Evolutionary conservation across 345 rosid species (phyloP).

Genomic region (Pistacia atlantica): DNA sequence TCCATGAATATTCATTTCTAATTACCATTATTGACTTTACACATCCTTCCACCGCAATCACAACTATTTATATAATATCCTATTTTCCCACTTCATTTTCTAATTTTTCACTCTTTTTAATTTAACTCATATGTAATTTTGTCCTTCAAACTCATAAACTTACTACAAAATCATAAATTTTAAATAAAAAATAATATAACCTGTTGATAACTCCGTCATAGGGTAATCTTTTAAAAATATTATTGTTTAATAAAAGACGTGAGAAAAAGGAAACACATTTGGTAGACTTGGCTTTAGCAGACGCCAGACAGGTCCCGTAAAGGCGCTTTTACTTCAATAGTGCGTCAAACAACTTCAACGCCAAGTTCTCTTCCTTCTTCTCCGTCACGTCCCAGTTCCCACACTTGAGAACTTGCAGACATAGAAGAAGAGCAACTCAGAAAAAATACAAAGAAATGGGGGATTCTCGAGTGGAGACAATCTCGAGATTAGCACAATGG

Average conservation of each 20-base stretch:
- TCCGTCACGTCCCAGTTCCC: neutral
- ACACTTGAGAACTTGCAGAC: neutral
- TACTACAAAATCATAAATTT: no score
- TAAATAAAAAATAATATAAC: no score
- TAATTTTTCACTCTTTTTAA: no score
- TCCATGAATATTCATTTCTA: neutral
- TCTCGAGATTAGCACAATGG: constrained; percentile 95
- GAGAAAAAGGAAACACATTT: no score
- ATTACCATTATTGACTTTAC: neutral
- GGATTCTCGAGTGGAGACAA: constrained; percentile 85
- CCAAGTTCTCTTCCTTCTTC: neutral
- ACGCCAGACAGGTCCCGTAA: neutral
- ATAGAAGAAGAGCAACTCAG: neutral
- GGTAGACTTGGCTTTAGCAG: neutral
- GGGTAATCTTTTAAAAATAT: no score
- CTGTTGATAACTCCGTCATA: no score
- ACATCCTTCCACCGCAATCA: no score
- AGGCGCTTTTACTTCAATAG: neutral
- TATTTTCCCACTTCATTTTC: no score
- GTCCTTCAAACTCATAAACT: no score
- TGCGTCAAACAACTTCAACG: neutral
- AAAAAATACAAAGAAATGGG: constrained; percentile 41
- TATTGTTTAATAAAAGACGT: no score
- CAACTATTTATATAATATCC: no score
- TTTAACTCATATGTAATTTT: no score